Base-by-base conservation (phyloP, 2,329 filamentous ascomycete species). In the Lojkania enalia region DNA sequence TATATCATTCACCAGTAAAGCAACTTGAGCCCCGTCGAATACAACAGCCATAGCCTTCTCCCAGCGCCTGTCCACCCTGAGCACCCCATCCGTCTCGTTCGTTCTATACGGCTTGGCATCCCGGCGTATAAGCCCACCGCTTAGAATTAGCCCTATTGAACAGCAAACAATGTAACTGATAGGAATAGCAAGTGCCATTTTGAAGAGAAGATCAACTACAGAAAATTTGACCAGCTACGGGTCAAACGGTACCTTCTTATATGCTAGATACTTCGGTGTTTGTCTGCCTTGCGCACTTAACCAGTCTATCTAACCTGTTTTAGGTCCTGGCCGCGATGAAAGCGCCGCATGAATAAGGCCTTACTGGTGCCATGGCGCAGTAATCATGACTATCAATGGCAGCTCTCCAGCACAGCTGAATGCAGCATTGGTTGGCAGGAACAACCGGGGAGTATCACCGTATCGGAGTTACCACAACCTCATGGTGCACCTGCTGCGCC, bases 81-180 rank as follows among this genome's bases (percentile, higher is more conserved):
- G 30, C 20, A 39, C 43, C 16, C 32, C 15, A 48, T 48, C 31
- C 18, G 27, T 48, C 39, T 43, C 21, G 21, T 43, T 43, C 13
- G 14, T 39, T 42, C 44, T 48, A 35, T 48, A 19, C 30, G 21
- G 33, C 39, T 27, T 43, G 7, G 19, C 19, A 48, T 48, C 39
- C 29, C 33, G 35, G 35, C 29, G 25, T 48, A 48, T 38, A 48
- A 48, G 44, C 33, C 27, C 39, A 43, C 33, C 20, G 18, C 39
- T 39, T 48, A 35, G 29, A 42, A 48, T 35, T 35, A 48, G 27
- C 19, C 44, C 16, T 20, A 42, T n/a, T 39, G 20, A 18, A 32
- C 16, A 48, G 39, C 18, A 48, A 48, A 43, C 16, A 48, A 48
- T 48, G 43, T 48, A 43, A 48, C 30, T 35, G 18, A 48, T 48